These are phyloP conservation scores for Austroboletus novae-zelandiae DNA, from an alignment of 1,284 basidiomycete genomes.

Conservation along the genomic window DNA sequence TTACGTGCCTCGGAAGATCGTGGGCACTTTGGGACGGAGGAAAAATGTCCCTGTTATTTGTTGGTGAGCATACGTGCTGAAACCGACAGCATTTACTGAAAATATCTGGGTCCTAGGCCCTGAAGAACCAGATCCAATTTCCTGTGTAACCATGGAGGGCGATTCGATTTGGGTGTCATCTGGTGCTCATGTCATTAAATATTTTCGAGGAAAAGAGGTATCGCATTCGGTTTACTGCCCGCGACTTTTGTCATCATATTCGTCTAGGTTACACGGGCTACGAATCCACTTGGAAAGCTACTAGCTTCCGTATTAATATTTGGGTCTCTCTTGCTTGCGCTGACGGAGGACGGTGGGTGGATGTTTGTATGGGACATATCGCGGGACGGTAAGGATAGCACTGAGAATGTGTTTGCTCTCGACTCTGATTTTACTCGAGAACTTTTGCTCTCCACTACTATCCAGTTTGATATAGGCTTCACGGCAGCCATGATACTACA, in stretches of 20 bases:
- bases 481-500: slow-evolving; percentile 85
- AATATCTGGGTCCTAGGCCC: slow-evolving; percentile 54
- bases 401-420: neutral
- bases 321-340: slow-evolving; percentile 74
- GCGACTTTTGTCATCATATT: slow-evolving; percentile 7
- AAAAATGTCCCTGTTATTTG: slow-evolving; percentile 90
- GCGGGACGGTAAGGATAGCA: slow-evolving; percentile 34
- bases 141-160: slow-evolving; percentile 78
- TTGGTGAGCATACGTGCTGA: slow-evolving; percentile 57
- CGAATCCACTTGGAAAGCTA: slow-evolving; percentile 63
- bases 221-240: slow-evolving; percentile 2
- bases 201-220: slow-evolving; percentile 86
- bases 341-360: slow-evolving; percentile 79
- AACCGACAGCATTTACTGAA: neutral
- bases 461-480: slow-evolving; percentile 79
- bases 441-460: slow-evolving; percentile 37
- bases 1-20: slow-evolving; percentile 87
- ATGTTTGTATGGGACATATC: slow-evolving; percentile 80
- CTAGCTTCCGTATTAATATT: slow-evolving; percentile 71
- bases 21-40: slow-evolving; percentile 98
- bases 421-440: slow-evolving; percentile 18
- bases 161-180: slow-evolving; percentile 85
- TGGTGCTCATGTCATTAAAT: slow-evolving; percentile 73
- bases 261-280: slow-evolving; percentile 44
- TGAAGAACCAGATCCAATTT: slow-evolving; percentile 72